Base-by-base conservation (phyloP, 768 basidiomycete genomes). In the Kwoniella pini region DNA sequence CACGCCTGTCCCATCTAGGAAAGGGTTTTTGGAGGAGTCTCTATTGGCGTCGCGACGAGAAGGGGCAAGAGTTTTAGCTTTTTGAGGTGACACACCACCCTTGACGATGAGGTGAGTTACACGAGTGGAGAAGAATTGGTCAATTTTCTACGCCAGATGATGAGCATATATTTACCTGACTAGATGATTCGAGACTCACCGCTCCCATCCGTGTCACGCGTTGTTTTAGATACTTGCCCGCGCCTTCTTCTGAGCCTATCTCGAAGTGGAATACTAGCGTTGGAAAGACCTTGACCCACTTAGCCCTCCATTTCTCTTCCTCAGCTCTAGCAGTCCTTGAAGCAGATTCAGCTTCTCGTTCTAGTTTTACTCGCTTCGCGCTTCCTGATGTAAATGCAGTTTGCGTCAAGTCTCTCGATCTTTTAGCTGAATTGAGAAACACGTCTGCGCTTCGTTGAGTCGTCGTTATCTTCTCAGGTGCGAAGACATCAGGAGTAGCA, bases 211-310 rank as follows among this genome's bases (percentile, higher is more conserved):
- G 83, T 33, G 78, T 69, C 31, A 95, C 85, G 66, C 84, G 83
- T 38, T 81, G 75, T 63, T 82, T 84, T 36, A 91, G 79, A 19
- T 74, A 74, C 52, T 76, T 80, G 45, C 77, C 76, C 11, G 76
- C 67, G 19, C 80, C 78, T 24, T 68, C 85, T 83, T 60, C 85
- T 24, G 63, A 48, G 2, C 69, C 75, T 28, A 80, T 74, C 73
- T 96, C 92, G 74, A 97, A 88, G 78, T 91, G 88, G 78, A 98
- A 95, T 17, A 82, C 84, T 82, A 88, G 91, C 24, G 79, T 80
- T 1, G 91, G 91, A 80, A 98, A 96, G 21, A 89, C 89, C 52
- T 85, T 85, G 55, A 83, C 84, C 79, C 92, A 97, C 81, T 92
- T 96, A 48, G 85, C 79, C 71, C 84, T 85, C 81, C 91, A 98